Evolutionary conservation across 2,329 filamentous ascomycete species (phyloP).

Genomic region (Sphaceloma murrayae): DNA sequence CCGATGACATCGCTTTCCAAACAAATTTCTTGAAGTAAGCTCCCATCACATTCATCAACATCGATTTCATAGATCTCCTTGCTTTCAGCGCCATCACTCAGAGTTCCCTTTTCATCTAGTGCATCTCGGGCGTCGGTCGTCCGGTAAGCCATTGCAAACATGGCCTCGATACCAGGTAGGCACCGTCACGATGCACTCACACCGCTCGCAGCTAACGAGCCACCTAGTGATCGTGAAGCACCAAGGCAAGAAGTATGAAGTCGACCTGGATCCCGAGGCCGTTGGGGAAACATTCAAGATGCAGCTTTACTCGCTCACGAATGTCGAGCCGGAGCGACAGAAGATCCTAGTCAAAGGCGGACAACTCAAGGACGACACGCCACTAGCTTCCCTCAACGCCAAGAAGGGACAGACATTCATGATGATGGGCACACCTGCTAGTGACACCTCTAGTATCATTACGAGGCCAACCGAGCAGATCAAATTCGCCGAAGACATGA

Average conservation of each 20-base stretch:
- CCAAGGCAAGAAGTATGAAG: slow-evolving; percentile 86
- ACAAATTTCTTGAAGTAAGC: slow-evolving; percentile 10
- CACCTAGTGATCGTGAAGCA: slow-evolving; percentile 79
- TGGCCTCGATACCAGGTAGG: slow-evolving; percentile 26
- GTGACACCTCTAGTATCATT: slow-evolving; percentile 50
- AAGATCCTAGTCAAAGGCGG: slow-evolving; percentile 92
- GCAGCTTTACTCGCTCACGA: slow-evolving; percentile 89
- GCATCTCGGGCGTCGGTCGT: no score
- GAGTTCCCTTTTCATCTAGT: slow-evolving; percentile 2
- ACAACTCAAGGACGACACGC: slow-evolving; percentile 90
- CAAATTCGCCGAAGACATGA: slow-evolving; percentile 96
- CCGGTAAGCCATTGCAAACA: slow-evolving; percentile 18
- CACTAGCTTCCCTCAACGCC: slow-evolving; percentile 71
- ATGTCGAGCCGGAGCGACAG: slow-evolving; percentile 90
- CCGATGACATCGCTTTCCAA: slow-evolving; percentile 14
- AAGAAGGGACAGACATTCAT: slow-evolving; percentile 83
- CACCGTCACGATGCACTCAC: background rate
- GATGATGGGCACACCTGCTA: slow-evolving; percentile 89
- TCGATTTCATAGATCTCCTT: background rate
- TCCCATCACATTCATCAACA: background rate
- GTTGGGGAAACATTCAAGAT: slow-evolving; percentile 92
- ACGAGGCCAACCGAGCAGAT: slow-evolving; percentile 66
- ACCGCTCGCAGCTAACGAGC: slow-evolving; percentile 10
- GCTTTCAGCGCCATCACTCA: background rate
- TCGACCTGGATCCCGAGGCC: slow-evolving; percentile 77